phyloP scores from a whole-genome alignment of 352 stramenopile species.

The Thalassiosira pacifica region DNA sequence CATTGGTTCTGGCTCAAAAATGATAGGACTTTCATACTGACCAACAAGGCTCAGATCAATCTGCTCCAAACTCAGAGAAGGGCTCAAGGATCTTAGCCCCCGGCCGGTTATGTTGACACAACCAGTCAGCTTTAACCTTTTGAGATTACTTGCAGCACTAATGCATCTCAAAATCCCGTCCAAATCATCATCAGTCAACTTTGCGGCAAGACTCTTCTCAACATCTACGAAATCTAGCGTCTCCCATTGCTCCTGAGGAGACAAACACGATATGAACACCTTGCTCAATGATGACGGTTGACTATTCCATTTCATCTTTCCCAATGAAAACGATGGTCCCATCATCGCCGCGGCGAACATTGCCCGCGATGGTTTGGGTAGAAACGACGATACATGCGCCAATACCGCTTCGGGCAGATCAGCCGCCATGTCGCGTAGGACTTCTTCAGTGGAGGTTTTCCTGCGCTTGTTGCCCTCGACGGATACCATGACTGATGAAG shows the following conservation, averaged over 20 bases:
- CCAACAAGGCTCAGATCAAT: conserved; percentile 42
- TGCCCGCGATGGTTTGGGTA: too few species aligned
- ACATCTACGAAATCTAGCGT: conserved; percentile 35
- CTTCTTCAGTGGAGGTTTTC: too few species aligned
- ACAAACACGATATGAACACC: not conserved
- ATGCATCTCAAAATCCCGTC: conserved; percentile 8
- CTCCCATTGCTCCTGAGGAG: not conserved
- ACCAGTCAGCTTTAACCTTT: conserved; percentile 30
- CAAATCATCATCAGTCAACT: conserved; percentile 45
- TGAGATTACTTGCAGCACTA: conserved; percentile 23
- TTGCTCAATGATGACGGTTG: not conserved
- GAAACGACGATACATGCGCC: too few species aligned
- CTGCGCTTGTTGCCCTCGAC: too few species aligned
- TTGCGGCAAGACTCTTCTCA: conserved; percentile 16
- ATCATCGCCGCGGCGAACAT: too few species aligned
- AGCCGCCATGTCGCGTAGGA: too few species aligned
- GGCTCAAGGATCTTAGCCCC: conserved; percentile 26
- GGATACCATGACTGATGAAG: too few species aligned
- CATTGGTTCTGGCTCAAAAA: not conserved
- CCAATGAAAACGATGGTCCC: too few species aligned
- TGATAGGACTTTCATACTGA: not conserved
- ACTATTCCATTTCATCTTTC: too few species aligned
- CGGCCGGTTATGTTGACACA: conserved; percentile 26
- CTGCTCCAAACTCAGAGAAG: conserved; percentile 26
- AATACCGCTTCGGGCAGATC: too few species aligned